Base-by-base conservation (phyloP, 768 basidiomycete species). In the Boletellus ananas region DNA sequence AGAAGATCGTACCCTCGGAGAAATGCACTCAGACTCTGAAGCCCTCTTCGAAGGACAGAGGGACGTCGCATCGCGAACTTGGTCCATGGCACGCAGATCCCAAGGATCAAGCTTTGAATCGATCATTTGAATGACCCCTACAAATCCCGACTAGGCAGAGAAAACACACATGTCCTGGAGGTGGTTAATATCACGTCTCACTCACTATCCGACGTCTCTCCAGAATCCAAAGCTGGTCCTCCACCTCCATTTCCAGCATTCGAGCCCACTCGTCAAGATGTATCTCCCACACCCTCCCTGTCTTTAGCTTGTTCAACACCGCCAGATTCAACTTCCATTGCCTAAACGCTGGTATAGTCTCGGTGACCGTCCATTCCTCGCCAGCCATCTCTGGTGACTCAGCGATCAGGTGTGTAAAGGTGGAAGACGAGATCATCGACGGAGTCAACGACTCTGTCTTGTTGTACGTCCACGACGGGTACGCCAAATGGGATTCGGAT, bases 391-490 rank as follows among this genome's bases (percentile, higher is more conserved):
- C 58, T 34, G 58, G 50, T 17, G 64, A 57, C 59, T 87, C 86
- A 0, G 78, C 66, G 45, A 91, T 81, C 43, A 83, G 69, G 60
- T 90, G 85, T 1, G 87, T 84, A 57, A 85, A 74, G 7, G 66
- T 58, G 11, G 69, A 56, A 18, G 69, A 56, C 0, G 61, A 58
- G 3, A 78, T 71, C 46, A 84, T 70, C 12, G 70, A 60, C 1
- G 74, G 59, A 0, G 75, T 68, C 33, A 89, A 65, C 27, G 73
- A 68, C 66, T 96, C 94, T 0, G 88, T 86, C 72, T 93, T 95
- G 70, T 90, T 80, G 70, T 94, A 95, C 34, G 69, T 73, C 85
- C 89, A 91, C 27, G 59, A 47, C 11, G 43, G 36, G 0, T 21
- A 34, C 12, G 54, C 39, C 31, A 45, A 45, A 43, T 52, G 42